Evolutionary conservation across 495 filamentous ascomycete species (phyloP).

Genomic region (Bryoglossum gracile): DNA sequence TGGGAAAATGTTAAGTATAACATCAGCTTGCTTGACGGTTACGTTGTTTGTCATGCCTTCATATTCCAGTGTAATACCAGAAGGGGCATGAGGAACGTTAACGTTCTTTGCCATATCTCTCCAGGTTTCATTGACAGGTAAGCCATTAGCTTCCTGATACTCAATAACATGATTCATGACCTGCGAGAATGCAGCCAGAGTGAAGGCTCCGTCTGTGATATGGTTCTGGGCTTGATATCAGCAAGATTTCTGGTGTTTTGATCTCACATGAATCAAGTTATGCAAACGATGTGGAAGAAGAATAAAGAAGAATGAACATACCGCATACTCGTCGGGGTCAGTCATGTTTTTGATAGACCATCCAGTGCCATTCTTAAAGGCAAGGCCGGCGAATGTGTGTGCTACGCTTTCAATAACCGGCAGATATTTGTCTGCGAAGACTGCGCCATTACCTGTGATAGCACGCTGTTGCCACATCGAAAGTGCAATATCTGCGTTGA

Average conservation of each 20-base stretch:
- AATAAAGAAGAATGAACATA: background rate
- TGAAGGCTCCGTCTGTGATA: conserved; percentile 61
- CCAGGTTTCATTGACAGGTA: conserved; percentile 30
- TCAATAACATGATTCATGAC: background rate
- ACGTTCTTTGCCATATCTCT: conserved; percentile 27
- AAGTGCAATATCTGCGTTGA: conserved; percentile 66
- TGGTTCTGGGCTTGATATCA: conserved; percentile 62
- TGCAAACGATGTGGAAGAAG: too few species aligned
- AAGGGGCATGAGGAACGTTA: conserved; percentile 21
- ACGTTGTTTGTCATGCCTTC: conserved; percentile 44
- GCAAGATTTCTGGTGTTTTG: too few species aligned
- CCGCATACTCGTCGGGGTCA: conserved; percentile 42
- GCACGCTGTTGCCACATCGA: conserved; percentile 38
- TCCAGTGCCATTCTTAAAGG: conserved; percentile 31
- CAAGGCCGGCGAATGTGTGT: conserved; percentile 33
- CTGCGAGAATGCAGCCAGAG: conserved; percentile 41
- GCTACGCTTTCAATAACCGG: conserved; percentile 41
- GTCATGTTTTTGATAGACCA: conserved; percentile 56
- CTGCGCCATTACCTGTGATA: conserved; percentile 36
- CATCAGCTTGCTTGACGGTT: conserved; percentile 50
- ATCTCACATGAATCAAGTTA: too few species aligned
- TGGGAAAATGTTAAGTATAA: conserved; percentile 46
- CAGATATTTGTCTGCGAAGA: conserved; percentile 33
- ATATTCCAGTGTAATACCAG: conserved; percentile 62
- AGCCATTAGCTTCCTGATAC: background rate